Base-by-base conservation (phyloP, 2,329 filamentous ascomycete genomes). In the Ophioceras dolichostomum region DNA sequence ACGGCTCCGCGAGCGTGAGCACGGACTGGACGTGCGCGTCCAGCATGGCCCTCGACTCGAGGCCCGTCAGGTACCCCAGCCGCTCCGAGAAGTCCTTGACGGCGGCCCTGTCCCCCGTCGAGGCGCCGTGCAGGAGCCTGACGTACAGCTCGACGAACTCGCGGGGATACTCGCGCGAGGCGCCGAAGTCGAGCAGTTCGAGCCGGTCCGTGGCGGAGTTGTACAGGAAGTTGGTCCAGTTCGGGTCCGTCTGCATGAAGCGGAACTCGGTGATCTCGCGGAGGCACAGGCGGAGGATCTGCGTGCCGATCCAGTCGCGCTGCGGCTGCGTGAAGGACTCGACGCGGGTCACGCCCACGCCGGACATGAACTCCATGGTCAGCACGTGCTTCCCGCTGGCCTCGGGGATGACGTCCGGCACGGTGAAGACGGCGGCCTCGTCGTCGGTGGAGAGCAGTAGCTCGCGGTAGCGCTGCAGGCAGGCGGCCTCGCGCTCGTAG, bases 181-280 rank as follows among this genome's bases (percentile, higher is more conserved):
- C 91, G 41, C 91, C 91, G 58, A 98, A 98, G 60, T 98, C 93
- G 37, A 98, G 77, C 1, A 98, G 73, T 58, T 94, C 88, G 12
- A 98, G 78, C 52, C 77, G 82, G 49, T 76, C 65, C 4, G 70
- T 76, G 16, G 64, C 49, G 1, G 76, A 65, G 49, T 96, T 91
- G 67, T 86, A 98, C 16, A 96, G 69, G 58, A 98, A 98, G 60
- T 98, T 98, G 24, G 89, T 96, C 91, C 91, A 98, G 66, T 98
- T 98, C 29, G 91, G 91, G 54, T 98, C 91, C 5, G 91, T 98
- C 62, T 98, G 91, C 91, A 98, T 98, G 64, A 94, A 96, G 42
- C 71, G 79, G 73, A 95, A 96, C 59, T 94, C 86, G 45, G 80
- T 80, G 48, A 96, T 89, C 61, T 96, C 91, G 41, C 88, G 80